phyloP scores from a whole-genome alignment of 75 land plant species.

The Adiantum capillusveneris region DNA sequence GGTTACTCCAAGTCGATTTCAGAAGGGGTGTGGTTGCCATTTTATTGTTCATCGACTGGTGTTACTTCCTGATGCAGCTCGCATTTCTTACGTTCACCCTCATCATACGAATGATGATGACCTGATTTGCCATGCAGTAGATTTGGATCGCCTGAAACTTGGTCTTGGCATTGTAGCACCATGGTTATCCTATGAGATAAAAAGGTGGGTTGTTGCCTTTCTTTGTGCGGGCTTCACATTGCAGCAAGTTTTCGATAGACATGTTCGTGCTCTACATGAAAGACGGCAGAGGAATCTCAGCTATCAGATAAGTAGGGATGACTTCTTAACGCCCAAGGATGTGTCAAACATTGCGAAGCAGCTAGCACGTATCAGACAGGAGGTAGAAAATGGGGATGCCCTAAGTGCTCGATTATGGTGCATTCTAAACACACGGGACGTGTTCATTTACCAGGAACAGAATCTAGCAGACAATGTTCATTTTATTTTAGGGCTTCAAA shows the following conservation, averaged over 20 bases:
- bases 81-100: constrained; percentile 53
- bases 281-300: constrained; percentile 1
- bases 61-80: constrained; percentile 59
- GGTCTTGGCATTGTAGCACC: constrained; percentile 7
- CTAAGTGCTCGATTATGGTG: constrained; percentile 10
- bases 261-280: constrained; percentile 6
- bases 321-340: constrained; percentile 7
- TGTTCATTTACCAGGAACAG: constrained; percentile 42
- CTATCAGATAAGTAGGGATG: constrained; percentile 7
- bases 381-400: constrained; percentile 6
- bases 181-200: constrained; percentile 4
- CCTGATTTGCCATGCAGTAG: constrained; percentile 54
- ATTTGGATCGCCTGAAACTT: constrained; percentile 50
- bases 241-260: constrained; percentile 6
- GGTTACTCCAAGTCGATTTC: constrained; percentile 5
- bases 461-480: constrained; percentile 14
- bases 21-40: constrained; percentile 63
- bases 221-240: constrained; percentile 6
- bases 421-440: constrained; percentile 1
- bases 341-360: constrained; percentile 7
- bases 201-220: constrained; percentile 7
- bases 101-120: constrained; percentile 69
- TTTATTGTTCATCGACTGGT: constrained; percentile 67
- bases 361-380: constrained; percentile 2
- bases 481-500: constrained; percentile 73